Evolutionary conservation across 2,329 filamentous ascomycete genomes (phyloP).

Genomic region (Fusarium foetens): DNA sequence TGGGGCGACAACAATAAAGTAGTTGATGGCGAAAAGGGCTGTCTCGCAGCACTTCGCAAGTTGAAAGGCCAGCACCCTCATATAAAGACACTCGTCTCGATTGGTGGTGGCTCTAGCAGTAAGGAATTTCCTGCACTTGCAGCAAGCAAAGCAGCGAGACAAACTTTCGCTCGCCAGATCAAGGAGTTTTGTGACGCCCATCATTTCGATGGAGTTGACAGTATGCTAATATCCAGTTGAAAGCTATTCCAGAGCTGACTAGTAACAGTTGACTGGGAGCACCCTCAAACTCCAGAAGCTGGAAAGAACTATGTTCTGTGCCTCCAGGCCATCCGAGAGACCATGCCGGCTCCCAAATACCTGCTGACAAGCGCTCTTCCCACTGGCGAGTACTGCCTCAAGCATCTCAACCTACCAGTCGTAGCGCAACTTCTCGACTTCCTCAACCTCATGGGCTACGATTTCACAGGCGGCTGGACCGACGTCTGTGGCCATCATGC

Average conservation of each 20-base stretch:
- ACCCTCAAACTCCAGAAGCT: constrained; percentile 63
- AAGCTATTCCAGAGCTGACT: neutral
- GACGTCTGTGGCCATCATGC: constrained; percentile 71
- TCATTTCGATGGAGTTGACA: constrained; percentile 71
- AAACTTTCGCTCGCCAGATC: constrained; percentile 65
- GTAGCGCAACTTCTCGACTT: constrained; percentile 66
- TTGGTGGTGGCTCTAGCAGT: constrained; percentile 73
- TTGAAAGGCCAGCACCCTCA: constrained; percentile 66
- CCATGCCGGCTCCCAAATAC: constrained; percentile 65
- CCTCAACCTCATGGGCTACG: constrained; percentile 76
- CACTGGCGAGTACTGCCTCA: constrained; percentile 69
- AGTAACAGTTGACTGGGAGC: constrained; percentile 73
- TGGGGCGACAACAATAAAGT: constrained; percentile 70
- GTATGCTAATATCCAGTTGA: constrained; percentile 49
- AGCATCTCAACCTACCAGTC: constrained; percentile 65
- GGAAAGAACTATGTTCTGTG: constrained; percentile 68
- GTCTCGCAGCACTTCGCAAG: constrained; percentile 66
- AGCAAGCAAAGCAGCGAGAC: constrained; percentile 56
- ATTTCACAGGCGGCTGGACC: constrained; percentile 73
- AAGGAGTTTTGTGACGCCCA: constrained; percentile 65
- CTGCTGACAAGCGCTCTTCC: constrained; percentile 71
- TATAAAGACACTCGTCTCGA: constrained; percentile 69
- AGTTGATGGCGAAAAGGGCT: constrained; percentile 69
- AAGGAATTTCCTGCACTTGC: constrained; percentile 69
- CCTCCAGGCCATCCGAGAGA: constrained; percentile 63